Conservation (phyloP, 768 basidiomycete species). For the Hericium rajendrae region DNA sequence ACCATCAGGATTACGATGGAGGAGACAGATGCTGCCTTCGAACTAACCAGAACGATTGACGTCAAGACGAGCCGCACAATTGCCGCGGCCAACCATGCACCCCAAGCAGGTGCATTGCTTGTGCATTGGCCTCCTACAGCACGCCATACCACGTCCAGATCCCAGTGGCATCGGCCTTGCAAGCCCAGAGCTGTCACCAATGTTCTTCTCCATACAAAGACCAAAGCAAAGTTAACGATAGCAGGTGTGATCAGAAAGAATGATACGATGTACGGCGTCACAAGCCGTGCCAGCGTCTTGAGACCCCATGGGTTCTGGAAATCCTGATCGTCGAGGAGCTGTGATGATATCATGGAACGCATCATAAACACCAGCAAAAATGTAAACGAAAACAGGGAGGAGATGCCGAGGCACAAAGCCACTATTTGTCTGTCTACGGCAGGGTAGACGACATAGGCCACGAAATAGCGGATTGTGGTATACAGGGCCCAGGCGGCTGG, state of each 20-base stretch:
- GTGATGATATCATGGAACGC: slow-evolving; percentile 29
- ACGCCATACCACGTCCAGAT: slow-evolving; percentile 63
- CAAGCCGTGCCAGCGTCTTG: slow-evolving; percentile 28
- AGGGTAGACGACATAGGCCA: slow-evolving; percentile 41
- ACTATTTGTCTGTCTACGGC: slow-evolving; percentile 31
- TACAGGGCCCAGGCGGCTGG: slow-evolving; percentile 53
- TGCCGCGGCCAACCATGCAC: slow-evolving; percentile 45
- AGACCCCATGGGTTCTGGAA: slow-evolving; percentile 22
- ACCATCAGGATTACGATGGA: neutral
- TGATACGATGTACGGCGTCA: slow-evolving; percentile 27
- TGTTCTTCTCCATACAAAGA: slow-evolving; percentile 42
- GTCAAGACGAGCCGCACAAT: slow-evolving; percentile 47
- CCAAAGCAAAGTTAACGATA: slow-evolving; percentile 43
- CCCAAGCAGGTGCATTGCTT: slow-evolving; percentile 31
- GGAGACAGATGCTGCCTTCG: neutral
- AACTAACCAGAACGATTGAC: slow-evolving; percentile 41
- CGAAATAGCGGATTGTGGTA: slow-evolving; percentile 53
- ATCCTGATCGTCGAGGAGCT: slow-evolving; percentile 19
- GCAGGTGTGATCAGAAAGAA: slow-evolving; percentile 43
- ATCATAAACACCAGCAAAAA: slow-evolving; percentile 1
- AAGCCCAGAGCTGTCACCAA: slow-evolving; percentile 27
- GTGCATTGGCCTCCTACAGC: slow-evolving; percentile 22
- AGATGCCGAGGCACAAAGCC: slow-evolving; percentile 41
- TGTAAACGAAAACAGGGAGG: slow-evolving; percentile 29
- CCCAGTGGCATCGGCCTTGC: slow-evolving; percentile 44